Base-by-base conservation (phyloP, 768 basidiomycete genomes). In the Mycena sanguinolenta region DNA sequence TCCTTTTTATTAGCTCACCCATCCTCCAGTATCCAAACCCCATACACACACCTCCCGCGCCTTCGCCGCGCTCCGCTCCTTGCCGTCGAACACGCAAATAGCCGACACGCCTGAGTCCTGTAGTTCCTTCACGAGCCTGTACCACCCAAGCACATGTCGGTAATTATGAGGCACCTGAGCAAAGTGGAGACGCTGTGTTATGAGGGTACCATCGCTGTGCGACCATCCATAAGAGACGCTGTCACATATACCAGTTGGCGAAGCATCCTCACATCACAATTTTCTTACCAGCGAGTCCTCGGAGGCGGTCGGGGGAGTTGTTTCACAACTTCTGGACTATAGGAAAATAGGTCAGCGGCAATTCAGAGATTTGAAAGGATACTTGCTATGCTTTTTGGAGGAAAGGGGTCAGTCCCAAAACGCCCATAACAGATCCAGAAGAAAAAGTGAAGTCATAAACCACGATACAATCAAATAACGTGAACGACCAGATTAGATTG, bases 171-270 rank as follows among this genome's bases (percentile, higher is more conserved):
- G 89, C 60, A 85, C 80, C 17, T 86, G 90, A 0, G 90, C 86
- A 78, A 91, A 96, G 76, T 95, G 92, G 53, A 95, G 85, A 27
- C 94, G 88, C 76, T 94, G 93, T 0, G 94, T 96, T 75, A 96
- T 86, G 65, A 96, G 90, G 9, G 94, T 96, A 54, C 91, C 95
- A 85, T 96, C 95, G 52, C 95, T 95, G 74, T 58, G 13, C 65
- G 61, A 25, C 63, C 57, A 46, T 27, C 60, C 19, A 50, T 66
- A 58, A 46, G 49, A 67, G 65, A 70, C 58, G 57, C 30, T 62
- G 62, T 30, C 44, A n/a, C 19, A n/a, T 32, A 66, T 30, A 46
- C n/a, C 28, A 63, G 53, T 67, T 67, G 55, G 61, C 49, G 14
- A 36, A 32, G 64, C 62, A 62, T 63, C 70, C 88, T 79, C 79